Evolutionary conservation across 2,329 filamentous ascomycete genomes (phyloP).

Genomic region (Phaeosphaeria sp.): DNA sequence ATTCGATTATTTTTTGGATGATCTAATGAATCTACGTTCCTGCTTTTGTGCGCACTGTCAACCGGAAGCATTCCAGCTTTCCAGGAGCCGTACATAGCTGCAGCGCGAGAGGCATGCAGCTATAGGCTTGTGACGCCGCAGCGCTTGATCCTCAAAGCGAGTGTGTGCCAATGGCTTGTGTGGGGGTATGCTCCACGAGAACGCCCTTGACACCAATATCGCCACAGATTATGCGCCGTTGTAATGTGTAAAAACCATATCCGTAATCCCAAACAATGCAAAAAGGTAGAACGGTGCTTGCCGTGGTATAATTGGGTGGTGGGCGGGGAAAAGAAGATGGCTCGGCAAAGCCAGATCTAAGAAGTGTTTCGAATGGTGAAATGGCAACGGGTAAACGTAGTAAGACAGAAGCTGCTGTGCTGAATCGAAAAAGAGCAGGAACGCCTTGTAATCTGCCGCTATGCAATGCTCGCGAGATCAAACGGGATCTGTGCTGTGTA

Average conservation of each 20-base stretch:
- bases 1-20: not conserved
- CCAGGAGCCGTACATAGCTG: slow-evolving; percentile 1
- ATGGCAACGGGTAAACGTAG: slow-evolving; percentile 12
- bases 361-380: slow-evolving; percentile 16
- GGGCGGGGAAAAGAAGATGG: slow-evolving; percentile 5
- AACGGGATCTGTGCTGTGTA: slow-evolving; percentile 21
- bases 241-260: not conserved
- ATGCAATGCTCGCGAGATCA: slow-evolving; percentile 48
- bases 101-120: not conserved
- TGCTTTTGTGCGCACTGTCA: not conserved
- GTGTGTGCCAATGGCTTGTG: not conserved
- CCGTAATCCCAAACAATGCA: not conserved
- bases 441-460: slow-evolving; percentile 41
- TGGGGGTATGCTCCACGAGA: not conserved
- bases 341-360: slow-evolving; percentile 25
- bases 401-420: slow-evolving; percentile 33
- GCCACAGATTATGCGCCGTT: not conserved
- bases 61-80: not conserved
- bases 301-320: slow-evolving; percentile 7
- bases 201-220: not conserved
- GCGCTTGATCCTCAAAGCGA: not conserved
- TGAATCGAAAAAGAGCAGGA: slow-evolving; percentile 34
- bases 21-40: not conserved
- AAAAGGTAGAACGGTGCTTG: slow-evolving; percentile 1
- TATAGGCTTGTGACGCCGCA: slow-evolving; percentile 3